Evolutionary conservation across 768 basidiomycete genomes (phyloP).

Genomic region (Naganishia onofrii): DNA sequence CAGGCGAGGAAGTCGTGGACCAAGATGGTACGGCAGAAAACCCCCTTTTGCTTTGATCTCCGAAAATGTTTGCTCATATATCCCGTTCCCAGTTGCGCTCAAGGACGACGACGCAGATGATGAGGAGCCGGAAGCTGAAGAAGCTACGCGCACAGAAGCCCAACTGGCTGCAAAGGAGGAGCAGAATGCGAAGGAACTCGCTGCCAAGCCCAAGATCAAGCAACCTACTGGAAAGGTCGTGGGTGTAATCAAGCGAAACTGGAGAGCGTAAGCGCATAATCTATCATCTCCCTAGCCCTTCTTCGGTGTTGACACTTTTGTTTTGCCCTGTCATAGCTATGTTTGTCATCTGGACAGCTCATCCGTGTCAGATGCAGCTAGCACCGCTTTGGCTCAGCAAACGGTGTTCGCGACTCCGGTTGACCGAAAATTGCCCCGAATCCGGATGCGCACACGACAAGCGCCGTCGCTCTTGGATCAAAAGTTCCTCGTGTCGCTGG

Average conservation of each 20-base stretch:
- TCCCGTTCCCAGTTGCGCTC: constrained; percentile 61
- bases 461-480: constrained; percentile 81
- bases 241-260: constrained; percentile 90
- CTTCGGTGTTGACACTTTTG: constrained; percentile 4
- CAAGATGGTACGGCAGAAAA: constrained; percentile 66
- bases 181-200: constrained; percentile 46
- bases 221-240: constrained; percentile 91
- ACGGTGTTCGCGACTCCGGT: constrained; percentile 93
- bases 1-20: constrained; percentile 87
- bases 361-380: constrained; percentile 73
- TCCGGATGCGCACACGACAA: constrained; percentile 90
- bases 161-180: constrained; percentile 55
- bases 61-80: not conserved
- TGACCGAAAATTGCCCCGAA: constrained; percentile 84
- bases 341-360: constrained; percentile 93
- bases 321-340: constrained; percentile 58
- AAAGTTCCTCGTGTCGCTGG: constrained; percentile 93
- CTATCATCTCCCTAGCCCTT: not conserved
- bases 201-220: constrained; percentile 51
- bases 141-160: constrained; percentile 52
- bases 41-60: not conserved
- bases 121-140: constrained; percentile 58
- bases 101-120: constrained; percentile 85
- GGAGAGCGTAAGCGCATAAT: constrained; percentile 74
- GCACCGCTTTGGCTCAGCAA: constrained; percentile 70